Percentiles rank a stretch among this genome's conserved stretches.
phyloP scores from a whole-genome alignment of 768 basidiomycete species.

The Russula dissimulans region DNA sequence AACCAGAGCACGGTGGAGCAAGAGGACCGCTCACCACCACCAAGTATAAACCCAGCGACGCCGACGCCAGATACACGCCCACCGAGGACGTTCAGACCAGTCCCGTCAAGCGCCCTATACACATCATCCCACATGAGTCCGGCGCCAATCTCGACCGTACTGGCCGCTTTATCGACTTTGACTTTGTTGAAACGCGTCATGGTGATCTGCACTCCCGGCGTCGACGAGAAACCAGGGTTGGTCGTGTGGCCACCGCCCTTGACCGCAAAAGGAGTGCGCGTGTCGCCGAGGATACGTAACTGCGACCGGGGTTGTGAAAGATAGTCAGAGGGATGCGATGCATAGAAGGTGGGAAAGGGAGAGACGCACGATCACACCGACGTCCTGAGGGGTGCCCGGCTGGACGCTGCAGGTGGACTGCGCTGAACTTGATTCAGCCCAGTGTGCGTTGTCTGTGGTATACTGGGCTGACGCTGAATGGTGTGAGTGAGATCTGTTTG shows the following conservation, averaged over 20 bases:
- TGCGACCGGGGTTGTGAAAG: neutral
- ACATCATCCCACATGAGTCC: conserved; percentile 26
- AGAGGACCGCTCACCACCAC: conserved; percentile 18
- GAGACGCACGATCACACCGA: conserved; percentile 12
- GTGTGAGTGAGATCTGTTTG: neutral
- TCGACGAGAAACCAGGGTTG: conserved; percentile 23
- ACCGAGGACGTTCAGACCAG: conserved; percentile 21
- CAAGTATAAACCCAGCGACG: conserved; percentile 23
- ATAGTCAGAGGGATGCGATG: neutral
- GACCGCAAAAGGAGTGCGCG: conserved; percentile 16
- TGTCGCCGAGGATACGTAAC: conserved; percentile 5
- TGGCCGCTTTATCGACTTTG: neutral
- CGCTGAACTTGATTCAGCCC: conserved; percentile 6
- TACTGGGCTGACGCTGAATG: conserved; percentile 7
- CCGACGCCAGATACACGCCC: conserved; percentile 22
- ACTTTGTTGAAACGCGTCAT: conserved; percentile 20
- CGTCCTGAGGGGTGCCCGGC: conserved; percentile 18
- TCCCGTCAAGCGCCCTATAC: conserved; percentile 16
- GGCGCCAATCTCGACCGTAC: conserved; percentile 18
- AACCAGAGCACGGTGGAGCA: neutral
- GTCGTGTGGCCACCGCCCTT: conserved; percentile 24
- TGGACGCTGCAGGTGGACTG: conserved; percentile 19
- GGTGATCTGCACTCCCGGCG: conserved; percentile 22
- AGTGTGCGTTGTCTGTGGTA: conserved; percentile 8
- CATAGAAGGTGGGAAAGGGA: neutral